Evolutionary conservation across 305 asterid genomes (phyloP).

Genomic region (Stenogyne calaminthoides): DNA sequence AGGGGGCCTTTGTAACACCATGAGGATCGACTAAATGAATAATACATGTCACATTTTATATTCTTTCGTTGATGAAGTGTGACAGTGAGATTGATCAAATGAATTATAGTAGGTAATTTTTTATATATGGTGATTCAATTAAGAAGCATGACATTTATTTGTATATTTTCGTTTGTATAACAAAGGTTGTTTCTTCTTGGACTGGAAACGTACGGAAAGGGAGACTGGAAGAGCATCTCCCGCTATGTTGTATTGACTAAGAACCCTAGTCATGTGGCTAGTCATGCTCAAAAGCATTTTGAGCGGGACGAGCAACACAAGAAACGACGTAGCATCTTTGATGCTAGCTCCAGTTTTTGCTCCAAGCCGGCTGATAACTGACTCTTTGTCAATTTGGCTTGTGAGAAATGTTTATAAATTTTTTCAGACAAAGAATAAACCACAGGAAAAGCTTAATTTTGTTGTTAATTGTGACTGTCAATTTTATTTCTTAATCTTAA

Average conservation of each 20-base stretch:
- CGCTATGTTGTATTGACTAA: slow-evolving; percentile 39
- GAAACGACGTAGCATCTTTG: slow-evolving; percentile 49
- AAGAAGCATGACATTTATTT: neutral
- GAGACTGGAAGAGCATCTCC: slow-evolving; percentile 57
- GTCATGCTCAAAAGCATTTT: slow-evolving; percentile 47
- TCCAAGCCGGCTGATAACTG: neutral
- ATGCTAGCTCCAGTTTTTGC: slow-evolving; percentile 8
- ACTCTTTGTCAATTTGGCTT: no score
- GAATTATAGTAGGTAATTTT: neutral
- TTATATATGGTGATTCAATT: neutral
- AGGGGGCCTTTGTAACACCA: no score
- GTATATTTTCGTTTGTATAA: neutral
- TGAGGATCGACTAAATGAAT: no score
- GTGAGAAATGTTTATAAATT: no score
- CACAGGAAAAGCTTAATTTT: neutral
- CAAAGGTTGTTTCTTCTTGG: slow-evolving; percentile 43
- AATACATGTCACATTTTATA: no score
- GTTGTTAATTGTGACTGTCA: neutral
- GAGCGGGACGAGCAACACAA: slow-evolving; percentile 44
- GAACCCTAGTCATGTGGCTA: slow-evolving; percentile 46
- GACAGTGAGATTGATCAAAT: neutral
- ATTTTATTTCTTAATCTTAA: neutral
- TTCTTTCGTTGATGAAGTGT: neutral
- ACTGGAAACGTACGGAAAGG: slow-evolving; percentile 45
- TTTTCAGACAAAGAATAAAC: neutral